Percentiles rank a stretch among this genome's conserved stretches.
Evolutionary conservation across 192 early-diverging fungal genomes (phyloP).

Genomic region (Lunasporangiospora selenospora): DNA sequence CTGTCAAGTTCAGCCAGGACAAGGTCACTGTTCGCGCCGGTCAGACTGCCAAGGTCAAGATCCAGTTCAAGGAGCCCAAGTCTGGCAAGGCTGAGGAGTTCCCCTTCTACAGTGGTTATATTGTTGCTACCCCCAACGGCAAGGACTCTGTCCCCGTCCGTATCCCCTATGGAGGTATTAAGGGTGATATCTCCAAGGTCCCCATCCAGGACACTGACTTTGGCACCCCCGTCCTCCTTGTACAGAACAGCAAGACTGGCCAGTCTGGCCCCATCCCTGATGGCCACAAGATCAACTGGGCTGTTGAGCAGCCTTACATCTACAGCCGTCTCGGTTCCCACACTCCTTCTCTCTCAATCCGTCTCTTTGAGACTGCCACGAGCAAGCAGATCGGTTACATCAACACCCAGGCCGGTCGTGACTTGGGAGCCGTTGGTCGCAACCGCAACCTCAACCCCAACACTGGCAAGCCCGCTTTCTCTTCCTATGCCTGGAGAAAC

Average conservation of each 20-base stretch:
- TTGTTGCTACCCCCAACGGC: conserved; percentile 41
- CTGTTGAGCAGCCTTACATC: conserved; percentile 6
- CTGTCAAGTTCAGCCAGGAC: conserved; percentile 32
- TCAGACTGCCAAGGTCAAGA: conserved; percentile 25
- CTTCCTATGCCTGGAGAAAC: background rate
- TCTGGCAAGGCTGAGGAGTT: conserved; percentile 23
- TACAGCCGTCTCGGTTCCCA: conserved; percentile 19
- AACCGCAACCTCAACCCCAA: conserved; percentile 16
- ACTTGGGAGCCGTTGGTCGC: conserved; percentile 3
- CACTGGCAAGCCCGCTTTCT: background rate
- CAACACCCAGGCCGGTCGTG: background rate
- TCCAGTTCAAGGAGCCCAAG: conserved; percentile 50
- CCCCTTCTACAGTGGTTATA: conserved; percentile 58
- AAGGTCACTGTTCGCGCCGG: conserved; percentile 38
- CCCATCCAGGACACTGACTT: conserved; percentile 31
- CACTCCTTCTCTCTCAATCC: conserved; percentile 20
- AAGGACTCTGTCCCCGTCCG: conserved; percentile 26
- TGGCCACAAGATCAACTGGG: conserved; percentile 17
- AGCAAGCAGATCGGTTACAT: conserved; percentile 18
- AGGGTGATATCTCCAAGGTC: conserved; percentile 36
- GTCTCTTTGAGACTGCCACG: background rate
- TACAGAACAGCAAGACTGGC: conserved; percentile 5
- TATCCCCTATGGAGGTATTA: conserved; percentile 42
- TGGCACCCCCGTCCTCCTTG: conserved; percentile 13
- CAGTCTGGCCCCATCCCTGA: background rate